Evolutionary conservation across 2,329 filamentous ascomycete genomes (phyloP).

Genomic region (Penicillium sp.): DNA sequence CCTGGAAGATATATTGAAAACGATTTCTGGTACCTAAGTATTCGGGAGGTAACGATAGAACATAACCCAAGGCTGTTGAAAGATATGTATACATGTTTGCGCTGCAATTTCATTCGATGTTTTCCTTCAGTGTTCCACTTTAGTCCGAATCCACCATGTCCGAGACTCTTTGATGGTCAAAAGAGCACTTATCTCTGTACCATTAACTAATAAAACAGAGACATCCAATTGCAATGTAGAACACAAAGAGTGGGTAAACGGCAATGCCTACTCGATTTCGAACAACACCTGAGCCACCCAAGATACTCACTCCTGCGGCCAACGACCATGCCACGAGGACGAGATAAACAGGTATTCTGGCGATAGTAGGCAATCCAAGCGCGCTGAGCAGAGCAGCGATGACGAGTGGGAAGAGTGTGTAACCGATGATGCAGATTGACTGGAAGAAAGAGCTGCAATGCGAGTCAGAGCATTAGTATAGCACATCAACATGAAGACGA

Average conservation of each 20-base stretch:
- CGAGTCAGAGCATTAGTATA: conserved; percentile 17
- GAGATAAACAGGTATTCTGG: conserved; percentile 86
- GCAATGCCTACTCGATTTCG: conserved; percentile 92
- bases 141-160: background rate
- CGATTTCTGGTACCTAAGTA: too few relatives aligned
- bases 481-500: background rate
- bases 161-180: background rate
- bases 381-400: conserved; percentile 89
- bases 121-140: background rate
- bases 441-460: conserved; percentile 88
- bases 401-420: conserved; percentile 95
- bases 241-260: conserved; percentile 91
- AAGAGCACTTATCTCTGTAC: background rate
- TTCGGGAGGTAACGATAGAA: background rate
- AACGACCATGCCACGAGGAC: conserved; percentile 89
- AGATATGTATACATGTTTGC: conserved; percentile 12
- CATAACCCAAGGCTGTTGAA: background rate
- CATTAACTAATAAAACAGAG: conserved; percentile 90
- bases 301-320: conserved; percentile 91
- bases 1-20: too few relatives aligned
- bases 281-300: conserved; percentile 92
- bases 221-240: conserved; percentile 89
- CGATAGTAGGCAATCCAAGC: conserved; percentile 73
- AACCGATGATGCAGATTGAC: conserved; percentile 96
- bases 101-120: conserved; percentile 1